Evolutionary conservation across 768 basidiomycete genomes (phyloP).

Genomic region (Lentinula raphanica): DNA sequence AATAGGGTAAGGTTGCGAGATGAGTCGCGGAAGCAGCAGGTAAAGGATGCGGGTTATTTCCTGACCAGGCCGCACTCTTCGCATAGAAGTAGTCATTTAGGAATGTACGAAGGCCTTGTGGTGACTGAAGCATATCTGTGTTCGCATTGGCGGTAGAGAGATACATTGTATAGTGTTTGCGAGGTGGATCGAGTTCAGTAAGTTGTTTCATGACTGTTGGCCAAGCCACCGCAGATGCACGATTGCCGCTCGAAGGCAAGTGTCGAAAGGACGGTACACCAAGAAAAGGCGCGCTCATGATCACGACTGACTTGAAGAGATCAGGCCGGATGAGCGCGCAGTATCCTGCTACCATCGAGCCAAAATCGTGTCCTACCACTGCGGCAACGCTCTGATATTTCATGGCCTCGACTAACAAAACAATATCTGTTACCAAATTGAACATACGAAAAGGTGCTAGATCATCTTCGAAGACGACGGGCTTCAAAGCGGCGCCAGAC

Average conservation of each 20-base stretch:
- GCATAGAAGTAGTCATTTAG: conserved; percentile 52
- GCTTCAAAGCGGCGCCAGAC: conserved; percentile 9
- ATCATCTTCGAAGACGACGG: conserved; percentile 41
- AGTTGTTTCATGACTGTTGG: conserved; percentile 21
- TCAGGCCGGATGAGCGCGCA: conserved; percentile 53
- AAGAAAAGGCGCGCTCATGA: conserved; percentile 57
- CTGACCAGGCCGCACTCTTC: conserved; percentile 52
- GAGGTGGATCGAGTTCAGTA: conserved; percentile 39
- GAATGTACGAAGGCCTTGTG: conserved; percentile 41
- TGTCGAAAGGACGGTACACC: conserved; percentile 34
- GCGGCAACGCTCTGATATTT: conserved; percentile 41
- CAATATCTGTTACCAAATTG: conserved; percentile 47
- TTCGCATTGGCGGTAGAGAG: conserved; percentile 44
- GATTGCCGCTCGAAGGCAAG: background rate
- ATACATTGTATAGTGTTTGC: conserved; percentile 55
- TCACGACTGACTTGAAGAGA: conserved; percentile 47
- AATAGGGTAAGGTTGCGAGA: conserved; percentile 43
- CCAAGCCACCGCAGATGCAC: background rate
- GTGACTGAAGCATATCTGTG: conserved; percentile 36
- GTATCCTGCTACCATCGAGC: conserved; percentile 47
- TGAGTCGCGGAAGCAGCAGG: conserved; percentile 24
- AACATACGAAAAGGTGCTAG: conserved; percentile 44
- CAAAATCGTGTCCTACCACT: conserved; percentile 61
- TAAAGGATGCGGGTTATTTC: conserved; percentile 36
- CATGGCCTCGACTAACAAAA: conserved; percentile 46